These are phyloP conservation scores for Entamoeba histolytica DNA, from an alignment of 208 protist genomes.

Conservation along the genomic window DNA sequence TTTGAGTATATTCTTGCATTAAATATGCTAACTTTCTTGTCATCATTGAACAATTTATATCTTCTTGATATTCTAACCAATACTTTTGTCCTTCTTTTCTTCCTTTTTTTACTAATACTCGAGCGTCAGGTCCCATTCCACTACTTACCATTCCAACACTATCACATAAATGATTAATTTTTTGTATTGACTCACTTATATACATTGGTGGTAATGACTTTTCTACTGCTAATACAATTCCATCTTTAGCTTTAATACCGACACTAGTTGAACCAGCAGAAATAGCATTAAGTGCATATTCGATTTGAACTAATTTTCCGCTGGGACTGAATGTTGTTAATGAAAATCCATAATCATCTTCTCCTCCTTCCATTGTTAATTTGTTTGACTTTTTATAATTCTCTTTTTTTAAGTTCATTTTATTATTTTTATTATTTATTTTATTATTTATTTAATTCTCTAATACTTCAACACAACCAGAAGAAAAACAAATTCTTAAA, in stretches of 20 bases:
- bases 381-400: not conserved
- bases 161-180: not conserved
- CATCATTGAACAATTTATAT: slow-evolving; percentile 71
- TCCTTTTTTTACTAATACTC: slow-evolving; percentile 72
- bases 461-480: too few species aligned
- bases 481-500: too few species aligned
- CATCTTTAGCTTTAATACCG: slow-evolving; percentile 23
- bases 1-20: slow-evolving; percentile 49
- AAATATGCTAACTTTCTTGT: slow-evolving; percentile 78
- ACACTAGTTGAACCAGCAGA: slow-evolving; percentile 38
- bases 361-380: not conserved
- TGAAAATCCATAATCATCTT: slow-evolving; percentile 51
- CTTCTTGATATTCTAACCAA: slow-evolving; percentile 56
- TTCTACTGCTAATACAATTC: slow-evolving; percentile 24
- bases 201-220: slow-evolving; percentile 56
- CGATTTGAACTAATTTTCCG: slow-evolving; percentile 98
- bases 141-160: not conserved
- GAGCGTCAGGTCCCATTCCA: slow-evolving; percentile 86
- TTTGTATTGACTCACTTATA: not conserved
- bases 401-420: not conserved
- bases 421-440: not conserved
- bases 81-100: slow-evolving; percentile 68
- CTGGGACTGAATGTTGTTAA: slow-evolving; percentile 97
- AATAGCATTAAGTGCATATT: slow-evolving; percentile 91
- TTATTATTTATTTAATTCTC: not conserved